Base-by-base conservation (phyloP, 345 rosid genomes). In the Iberis pinnata region DNA sequence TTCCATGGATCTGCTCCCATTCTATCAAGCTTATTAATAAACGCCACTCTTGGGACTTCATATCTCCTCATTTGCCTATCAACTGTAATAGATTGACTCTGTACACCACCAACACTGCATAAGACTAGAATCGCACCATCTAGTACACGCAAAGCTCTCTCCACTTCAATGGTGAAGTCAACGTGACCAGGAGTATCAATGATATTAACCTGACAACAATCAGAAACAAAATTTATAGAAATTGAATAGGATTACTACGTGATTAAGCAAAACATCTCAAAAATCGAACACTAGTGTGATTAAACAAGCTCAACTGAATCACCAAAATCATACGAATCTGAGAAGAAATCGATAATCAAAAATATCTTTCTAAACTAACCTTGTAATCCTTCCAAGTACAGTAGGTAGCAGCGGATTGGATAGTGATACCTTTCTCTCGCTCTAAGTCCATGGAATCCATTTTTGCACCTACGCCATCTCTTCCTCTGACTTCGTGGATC, bases 1-100 rank as follows among this genome's bases (percentile, higher is more conserved):
- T 88, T 93, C 97, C 96, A 88, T 0, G 97, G 99, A 72, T 93
- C 99, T 12, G 99, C 99, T 68, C 97, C 99, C 99, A 86, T 93
- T 40, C 99, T 70, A 71, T 93, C 99, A 54, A 93, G 99, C 72
- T 93, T 93, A 61, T 93, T 93, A 41, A 88, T 93, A 75, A 93
- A 93, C 0, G 92, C 97, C 19, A 93, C 65, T 58, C 99, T 74
- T 0, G 99, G 97, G 26, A 93, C 99, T 52, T 82, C 89, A 14
- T 93, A 93, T 73, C 99, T 80, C 72, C 89, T 93, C 99, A 93
- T 93, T 73, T 88, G 99, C 58, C 97, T 77, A 70, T 93, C 99
- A 17, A 93, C 97, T 0, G 99, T 93, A 49, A 93, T 93, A 12
- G 99, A 93, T 71, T 88, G 99, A 75, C 99, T 93, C 58, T 93